Percentiles rank a stretch among this genome's conserved stretches.
These are phyloP conservation scores for Thielaviopsis cerberus DNA, from an alignment of 2,329 filamentous ascomycete species.

Conservation along the genomic window DNA sequence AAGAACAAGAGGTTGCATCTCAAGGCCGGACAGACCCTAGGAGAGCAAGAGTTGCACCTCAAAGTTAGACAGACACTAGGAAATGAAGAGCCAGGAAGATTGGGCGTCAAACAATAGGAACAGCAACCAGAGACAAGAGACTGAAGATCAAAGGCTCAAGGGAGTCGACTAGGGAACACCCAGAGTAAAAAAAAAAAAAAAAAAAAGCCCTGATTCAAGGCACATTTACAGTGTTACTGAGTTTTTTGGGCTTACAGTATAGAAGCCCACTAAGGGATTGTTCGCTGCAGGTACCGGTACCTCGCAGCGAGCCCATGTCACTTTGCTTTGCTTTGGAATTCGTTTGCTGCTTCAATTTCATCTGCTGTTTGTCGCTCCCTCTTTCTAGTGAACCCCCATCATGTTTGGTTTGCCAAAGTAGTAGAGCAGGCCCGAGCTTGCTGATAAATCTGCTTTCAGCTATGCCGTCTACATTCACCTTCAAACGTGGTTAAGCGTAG, in stretches of 20 bases:
- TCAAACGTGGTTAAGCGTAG: too few species aligned
- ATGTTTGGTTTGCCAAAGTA: too few species aligned
- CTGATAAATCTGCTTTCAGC: too few species aligned
- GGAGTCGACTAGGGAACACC: neutral
- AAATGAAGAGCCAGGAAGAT: neutral
- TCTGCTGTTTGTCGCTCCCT: too few species aligned
- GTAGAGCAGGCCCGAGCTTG: too few species aligned
- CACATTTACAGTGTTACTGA: too few species aligned
- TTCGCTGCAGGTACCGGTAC: constrained; percentile 1
- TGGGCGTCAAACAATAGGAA: neutral
- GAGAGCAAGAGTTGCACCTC: neutral
- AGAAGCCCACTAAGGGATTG: neutral
- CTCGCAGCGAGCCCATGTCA: neutral
- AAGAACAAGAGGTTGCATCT: neutral
- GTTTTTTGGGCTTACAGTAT: neutral
- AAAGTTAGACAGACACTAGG: neutral
- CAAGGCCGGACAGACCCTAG: neutral
- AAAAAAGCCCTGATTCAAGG: too few species aligned
- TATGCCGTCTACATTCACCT: too few species aligned
- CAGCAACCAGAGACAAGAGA: neutral
- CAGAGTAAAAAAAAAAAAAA: neutral
- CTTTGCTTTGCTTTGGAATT: neutral
- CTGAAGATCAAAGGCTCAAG: neutral
- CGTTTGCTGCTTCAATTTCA: neutral
- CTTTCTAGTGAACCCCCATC: too few species aligned